Conservation (phyloP, 2,329 filamentous ascomycete genomes). For the Laburnicola sp. region DNA sequence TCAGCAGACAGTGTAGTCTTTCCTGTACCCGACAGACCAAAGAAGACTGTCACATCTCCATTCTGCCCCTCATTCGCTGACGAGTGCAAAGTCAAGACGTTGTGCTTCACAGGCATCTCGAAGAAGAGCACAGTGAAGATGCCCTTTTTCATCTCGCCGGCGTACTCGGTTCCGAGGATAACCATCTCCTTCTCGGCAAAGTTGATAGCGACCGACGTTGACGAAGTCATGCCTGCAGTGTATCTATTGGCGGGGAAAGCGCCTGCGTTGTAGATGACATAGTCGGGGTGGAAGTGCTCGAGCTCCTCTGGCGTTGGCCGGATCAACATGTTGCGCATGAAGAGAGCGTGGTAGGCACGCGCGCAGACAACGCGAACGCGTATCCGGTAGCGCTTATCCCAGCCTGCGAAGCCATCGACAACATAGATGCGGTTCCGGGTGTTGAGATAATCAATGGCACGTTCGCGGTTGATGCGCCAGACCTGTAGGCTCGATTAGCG, state of each 20-base stretch:
- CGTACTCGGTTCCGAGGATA: conserved; percentile 98
- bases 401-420: conserved; percentile 94
- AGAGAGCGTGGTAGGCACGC: conserved; percentile 97
- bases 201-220: conserved; percentile 97
- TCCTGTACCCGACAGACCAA: conserved; percentile 95
- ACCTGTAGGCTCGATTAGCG: conserved; percentile 62
- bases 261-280: conserved; percentile 99
- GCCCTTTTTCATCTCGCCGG: conserved; percentile 91
- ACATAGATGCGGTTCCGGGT: conserved; percentile 99
- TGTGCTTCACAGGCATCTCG: conserved; percentile 99
- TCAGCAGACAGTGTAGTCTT: conserved; percentile 98
- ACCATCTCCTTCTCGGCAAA: conserved; percentile 99
- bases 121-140: conserved; percentile 99
- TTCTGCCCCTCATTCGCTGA: conserved; percentile 95
- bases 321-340: conserved; percentile 99
- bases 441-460: conserved; percentile 98
- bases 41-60: conserved; percentile 98
- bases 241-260: conserved; percentile 98
- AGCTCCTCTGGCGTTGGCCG: conserved; percentile 88
- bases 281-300: conserved; percentile 97
- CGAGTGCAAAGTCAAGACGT: conserved; percentile 96
- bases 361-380: conserved; percentile 97
- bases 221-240: conserved; percentile 97
- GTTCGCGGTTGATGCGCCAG: conserved; percentile 99
- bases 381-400: conserved; percentile 98